These are phyloP conservation scores for Pezicula rhizophila DNA, from an alignment of 2,329 filamentous ascomycete genomes.

Conservation along the genomic window DNA sequence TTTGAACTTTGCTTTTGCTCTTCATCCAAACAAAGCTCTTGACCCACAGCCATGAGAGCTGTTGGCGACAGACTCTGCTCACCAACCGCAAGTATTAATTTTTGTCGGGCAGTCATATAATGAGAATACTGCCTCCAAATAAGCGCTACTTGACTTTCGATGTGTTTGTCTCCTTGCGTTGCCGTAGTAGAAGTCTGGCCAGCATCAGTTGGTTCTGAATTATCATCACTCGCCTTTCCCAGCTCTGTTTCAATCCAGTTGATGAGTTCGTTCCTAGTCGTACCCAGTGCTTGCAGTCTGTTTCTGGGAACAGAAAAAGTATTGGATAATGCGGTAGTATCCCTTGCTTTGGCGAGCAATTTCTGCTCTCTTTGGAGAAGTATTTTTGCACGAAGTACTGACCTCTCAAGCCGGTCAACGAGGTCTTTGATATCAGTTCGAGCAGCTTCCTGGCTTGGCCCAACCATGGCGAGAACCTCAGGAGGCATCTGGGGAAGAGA, in stretches of 20 bases:
- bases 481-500: slow-evolving; percentile 21
- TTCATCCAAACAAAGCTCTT: background rate
- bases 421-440: slow-evolving; percentile 40
- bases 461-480: slow-evolving; percentile 17
- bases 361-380: slow-evolving; percentile 51
- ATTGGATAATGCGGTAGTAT: background rate
- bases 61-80: slow-evolving; percentile 5
- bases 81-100: slow-evolving; percentile 33
- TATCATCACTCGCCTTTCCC: slow-evolving; percentile 36
- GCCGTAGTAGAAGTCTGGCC: background rate
- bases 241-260: slow-evolving; percentile 60
- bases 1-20: slow-evolving; percentile 4
- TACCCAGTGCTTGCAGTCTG: slow-evolving; percentile 44
- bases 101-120: slow-evolving; percentile 45
- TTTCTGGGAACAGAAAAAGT: slow-evolving; percentile 1
- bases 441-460: slow-evolving; percentile 18
- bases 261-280: slow-evolving; percentile 54
- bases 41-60: slow-evolving; percentile 1
- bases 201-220: slow-evolving; percentile 27
- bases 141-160: slow-evolving; percentile 12
- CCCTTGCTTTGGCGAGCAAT: slow-evolving; percentile 39
- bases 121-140: slow-evolving; percentile 49
- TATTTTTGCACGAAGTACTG: slow-evolving; percentile 52
- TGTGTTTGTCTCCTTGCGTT: slow-evolving; percentile 15
- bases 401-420: slow-evolving; percentile 49